A percentile compares a stretch with the other conserved stretches of the same genome.
These are phyloP conservation scores for Lipomyces mesembrius DNA, from an alignment of 805 yeast genomes.

Conservation along the genomic window DNA sequence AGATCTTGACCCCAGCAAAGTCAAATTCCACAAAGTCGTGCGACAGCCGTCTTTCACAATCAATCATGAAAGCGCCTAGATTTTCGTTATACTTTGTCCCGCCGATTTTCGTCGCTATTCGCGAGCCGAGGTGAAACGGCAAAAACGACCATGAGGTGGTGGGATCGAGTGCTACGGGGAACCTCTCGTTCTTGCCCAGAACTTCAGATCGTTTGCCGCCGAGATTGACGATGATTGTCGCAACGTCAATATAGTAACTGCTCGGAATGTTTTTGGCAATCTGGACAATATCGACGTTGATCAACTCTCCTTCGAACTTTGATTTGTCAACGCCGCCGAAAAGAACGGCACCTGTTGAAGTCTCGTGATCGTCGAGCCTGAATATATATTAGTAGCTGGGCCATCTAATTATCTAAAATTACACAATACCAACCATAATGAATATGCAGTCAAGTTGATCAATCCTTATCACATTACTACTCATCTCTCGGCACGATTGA, in stretches of 20 bases:
- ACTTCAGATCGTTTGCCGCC: neutral
- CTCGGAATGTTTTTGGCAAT: neutral
- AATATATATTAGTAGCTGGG: neutral
- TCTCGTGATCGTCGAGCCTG: slow-evolving; percentile 45
- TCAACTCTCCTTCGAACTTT: slow-evolving; percentile 49
- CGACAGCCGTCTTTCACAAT: slow-evolving; percentile 1
- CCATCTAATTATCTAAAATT: neutral
- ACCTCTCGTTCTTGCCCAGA: neutral
- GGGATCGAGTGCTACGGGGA: slow-evolving; percentile 17
- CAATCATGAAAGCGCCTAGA: slow-evolving; percentile 11
- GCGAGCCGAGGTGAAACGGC: slow-evolving; percentile 19
- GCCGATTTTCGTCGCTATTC: slow-evolving; percentile 12
- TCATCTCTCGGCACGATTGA: neutral
- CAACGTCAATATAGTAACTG: slow-evolving; percentile 4
- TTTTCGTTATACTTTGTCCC: slow-evolving; percentile 8
- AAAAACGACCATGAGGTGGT: slow-evolving; percentile 24
- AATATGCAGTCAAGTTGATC: neutral
- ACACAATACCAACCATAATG: neutral
- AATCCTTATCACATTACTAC: neutral
- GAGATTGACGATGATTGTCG: neutral
- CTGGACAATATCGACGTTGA: slow-evolving; percentile 14
- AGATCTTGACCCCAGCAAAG: slow-evolving; percentile 22
- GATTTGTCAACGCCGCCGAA: slow-evolving; percentile 54
- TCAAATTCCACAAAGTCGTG: slow-evolving; percentile 16
- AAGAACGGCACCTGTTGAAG: slow-evolving; percentile 47